phyloP scores from a whole-genome alignment of 225 moss, liverwort and hornwort species.

The Thuidium tamariscinum region DNA sequence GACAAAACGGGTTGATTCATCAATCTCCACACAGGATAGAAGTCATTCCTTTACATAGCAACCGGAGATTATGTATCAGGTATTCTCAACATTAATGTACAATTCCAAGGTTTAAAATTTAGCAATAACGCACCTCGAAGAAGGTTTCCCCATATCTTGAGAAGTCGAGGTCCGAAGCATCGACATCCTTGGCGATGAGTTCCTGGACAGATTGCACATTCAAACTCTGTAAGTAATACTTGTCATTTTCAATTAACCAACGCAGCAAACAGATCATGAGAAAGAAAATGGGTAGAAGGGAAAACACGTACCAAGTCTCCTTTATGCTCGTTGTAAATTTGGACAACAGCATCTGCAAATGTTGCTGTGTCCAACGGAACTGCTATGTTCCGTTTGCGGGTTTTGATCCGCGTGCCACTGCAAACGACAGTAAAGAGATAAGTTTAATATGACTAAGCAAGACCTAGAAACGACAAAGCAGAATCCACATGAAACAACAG shows the following conservation, averaged over 20 bases:
- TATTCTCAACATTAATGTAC: background rate
- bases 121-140: conserved; percentile 53
- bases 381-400: conserved; percentile 99
- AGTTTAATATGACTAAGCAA: background rate
- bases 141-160: conserved; percentile 99
- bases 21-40: background rate
- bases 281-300: background rate
- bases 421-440: background rate
- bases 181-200: conserved; percentile 90
- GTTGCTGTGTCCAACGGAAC: conserved; percentile 99
- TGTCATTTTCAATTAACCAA: too few relatives aligned
- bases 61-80: background rate
- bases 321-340: conserved; percentile 69
- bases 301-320: conserved; percentile 73
- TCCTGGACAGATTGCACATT: conserved; percentile 31
- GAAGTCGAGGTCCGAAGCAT: conserved; percentile 94
- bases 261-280: background rate
- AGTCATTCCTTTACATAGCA: background rate
- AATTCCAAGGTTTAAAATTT: background rate
- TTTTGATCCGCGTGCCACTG: conserved; percentile 99
- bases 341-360: conserved; percentile 95
- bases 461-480: background rate
- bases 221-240: background rate
- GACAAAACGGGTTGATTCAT: background rate
- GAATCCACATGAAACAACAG: background rate